Percentiles rank a stretch among this genome's conserved stretches.
Conservation (phyloP, 108 stramenopile genomes). For the Nitzschia palea region DNA sequence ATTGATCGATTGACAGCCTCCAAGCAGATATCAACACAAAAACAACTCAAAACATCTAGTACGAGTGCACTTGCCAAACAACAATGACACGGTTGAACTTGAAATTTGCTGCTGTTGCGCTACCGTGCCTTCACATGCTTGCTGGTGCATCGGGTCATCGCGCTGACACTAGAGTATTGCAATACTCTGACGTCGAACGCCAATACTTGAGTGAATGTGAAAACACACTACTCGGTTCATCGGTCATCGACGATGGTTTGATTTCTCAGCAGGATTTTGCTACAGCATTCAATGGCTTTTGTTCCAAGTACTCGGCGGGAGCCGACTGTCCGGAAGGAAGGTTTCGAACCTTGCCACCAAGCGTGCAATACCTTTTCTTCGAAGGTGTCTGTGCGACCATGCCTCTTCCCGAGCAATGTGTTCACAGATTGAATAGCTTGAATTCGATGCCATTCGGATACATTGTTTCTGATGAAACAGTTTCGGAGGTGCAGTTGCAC, state of each 20-base stretch:
- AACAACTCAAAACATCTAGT: not conserved
- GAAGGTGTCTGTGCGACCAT: conserved; percentile 7
- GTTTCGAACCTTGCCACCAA: not conserved
- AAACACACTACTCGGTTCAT: not conserved
- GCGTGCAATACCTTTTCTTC: not conserved
- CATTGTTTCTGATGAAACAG: conserved; percentile 4
- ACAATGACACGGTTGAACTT: too few species aligned
- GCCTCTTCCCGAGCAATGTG: not conserved
- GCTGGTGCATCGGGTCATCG: not conserved
- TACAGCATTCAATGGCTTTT: not conserved
- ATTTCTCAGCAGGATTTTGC: conserved; percentile 22
- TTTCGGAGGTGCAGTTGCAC: conserved; percentile 1
- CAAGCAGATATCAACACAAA: not conserved
- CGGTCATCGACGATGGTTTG: conserved; percentile 4
- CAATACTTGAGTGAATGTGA: conserved; percentile 11
- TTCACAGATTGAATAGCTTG: not conserved
- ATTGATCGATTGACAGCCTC: not conserved
- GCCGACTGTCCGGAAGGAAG: not conserved
- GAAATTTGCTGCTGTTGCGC: not conserved
- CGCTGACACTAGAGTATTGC: not conserved
- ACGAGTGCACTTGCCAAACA: too few species aligned
- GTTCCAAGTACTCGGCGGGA: not conserved
- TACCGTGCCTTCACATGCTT: not conserved
- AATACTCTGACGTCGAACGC: conserved; percentile 5
- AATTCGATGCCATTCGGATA: conserved; percentile 14